These are phyloP conservation scores for Orbilia javanica DNA, from an alignment of 2,329 filamentous ascomycete species.

Conservation along the genomic window DNA sequence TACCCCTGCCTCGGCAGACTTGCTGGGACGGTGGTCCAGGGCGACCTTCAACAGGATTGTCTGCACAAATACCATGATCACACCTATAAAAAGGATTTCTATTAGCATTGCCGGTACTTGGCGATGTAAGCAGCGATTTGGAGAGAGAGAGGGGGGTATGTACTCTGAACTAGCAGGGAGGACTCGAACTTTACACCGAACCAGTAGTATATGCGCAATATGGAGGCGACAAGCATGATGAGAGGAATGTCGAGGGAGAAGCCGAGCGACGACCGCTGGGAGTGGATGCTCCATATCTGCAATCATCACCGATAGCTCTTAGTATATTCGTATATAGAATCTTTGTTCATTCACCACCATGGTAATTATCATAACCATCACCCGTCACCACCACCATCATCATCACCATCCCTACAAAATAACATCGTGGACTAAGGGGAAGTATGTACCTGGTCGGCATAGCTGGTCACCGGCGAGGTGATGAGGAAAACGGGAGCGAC, in stretches of 20 bases:
- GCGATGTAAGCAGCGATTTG: background rate
- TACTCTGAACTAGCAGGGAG: conserved; percentile 74
- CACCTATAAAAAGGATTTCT: too few species aligned
- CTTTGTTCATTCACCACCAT: too few species aligned
- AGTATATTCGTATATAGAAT: background rate
- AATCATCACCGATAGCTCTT: background rate
- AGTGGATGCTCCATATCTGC: conserved; percentile 69
- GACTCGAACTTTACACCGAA: conserved; percentile 75
- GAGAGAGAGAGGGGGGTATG: background rate
- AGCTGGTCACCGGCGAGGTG: conserved; percentile 62
- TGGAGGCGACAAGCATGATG: conserved; percentile 78
- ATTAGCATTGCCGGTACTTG: too few species aligned
- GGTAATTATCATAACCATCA: too few species aligned
- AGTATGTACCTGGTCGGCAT: conserved; percentile 61
- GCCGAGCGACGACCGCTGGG: conserved; percentile 74
- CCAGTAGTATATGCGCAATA: conserved; percentile 79
- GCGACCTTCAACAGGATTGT: conserved; percentile 75
- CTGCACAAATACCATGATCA: conserved; percentile 76
- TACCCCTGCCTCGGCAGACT: conserved; percentile 65
- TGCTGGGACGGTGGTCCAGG: conserved; percentile 75
- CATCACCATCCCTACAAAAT: background rate
- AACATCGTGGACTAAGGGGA: background rate
- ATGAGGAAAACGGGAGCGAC: conserved; percentile 61
- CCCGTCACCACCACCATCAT: too few species aligned
- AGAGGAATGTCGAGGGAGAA: conserved; percentile 77